A percentile compares a stretch with the other conserved stretches of the same genome.
These are phyloP conservation scores for Geotrichum macrosporum DNA, from an alignment of 1,139 yeast genomes.

Conservation along the genomic window DNA sequence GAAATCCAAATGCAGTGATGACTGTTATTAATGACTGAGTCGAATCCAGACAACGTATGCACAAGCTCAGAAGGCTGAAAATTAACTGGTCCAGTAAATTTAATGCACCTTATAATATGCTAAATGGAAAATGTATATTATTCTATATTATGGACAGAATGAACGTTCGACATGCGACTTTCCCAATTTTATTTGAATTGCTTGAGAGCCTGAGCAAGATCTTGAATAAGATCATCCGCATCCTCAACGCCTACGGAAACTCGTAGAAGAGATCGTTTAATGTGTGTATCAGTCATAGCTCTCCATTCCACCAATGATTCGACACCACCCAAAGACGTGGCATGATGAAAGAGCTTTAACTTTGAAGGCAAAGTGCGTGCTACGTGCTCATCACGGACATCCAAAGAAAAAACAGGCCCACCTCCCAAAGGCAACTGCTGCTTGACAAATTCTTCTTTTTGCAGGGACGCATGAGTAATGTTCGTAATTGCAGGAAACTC, in stretches of 20 bases:
- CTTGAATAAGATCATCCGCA: slow-evolving; percentile 65
- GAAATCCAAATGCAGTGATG: too few relatives aligned
- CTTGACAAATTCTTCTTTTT: slow-evolving; percentile 57
- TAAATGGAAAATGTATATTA: too few relatives aligned
- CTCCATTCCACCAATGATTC: slow-evolving; percentile 92
- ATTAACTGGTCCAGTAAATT: too few relatives aligned
- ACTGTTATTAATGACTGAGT: too few relatives aligned
- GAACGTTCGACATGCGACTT: too few relatives aligned
- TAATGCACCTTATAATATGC: too few relatives aligned
- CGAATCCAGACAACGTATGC: too few relatives aligned
- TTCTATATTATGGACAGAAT: too few relatives aligned
- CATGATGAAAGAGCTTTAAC: slow-evolving; percentile 73
- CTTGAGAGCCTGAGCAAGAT: slow-evolving; percentile 48
- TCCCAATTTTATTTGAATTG: too few relatives aligned
- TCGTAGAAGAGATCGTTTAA: slow-evolving; percentile 56
- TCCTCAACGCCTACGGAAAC: slow-evolving; percentile 77
- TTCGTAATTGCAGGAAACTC: slow-evolving; percentile 49
- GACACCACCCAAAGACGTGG: slow-evolving; percentile 91
- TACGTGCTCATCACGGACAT: slow-evolving; percentile 46
- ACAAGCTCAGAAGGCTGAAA: too few relatives aligned
- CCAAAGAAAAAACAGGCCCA: slow-evolving; percentile 73
- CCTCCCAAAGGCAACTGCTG: slow-evolving; percentile 64
- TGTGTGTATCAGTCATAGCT: slow-evolving; percentile 61
- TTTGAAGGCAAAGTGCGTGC: slow-evolving; percentile 66
- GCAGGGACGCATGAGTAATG: slow-evolving; percentile 71